Percentiles rank a stretch among this genome's conserved stretches.
phyloP scores from a whole-genome alignment of 192 early-diverging fungal species.

The Fimicolochytrium jonesii region DNA sequence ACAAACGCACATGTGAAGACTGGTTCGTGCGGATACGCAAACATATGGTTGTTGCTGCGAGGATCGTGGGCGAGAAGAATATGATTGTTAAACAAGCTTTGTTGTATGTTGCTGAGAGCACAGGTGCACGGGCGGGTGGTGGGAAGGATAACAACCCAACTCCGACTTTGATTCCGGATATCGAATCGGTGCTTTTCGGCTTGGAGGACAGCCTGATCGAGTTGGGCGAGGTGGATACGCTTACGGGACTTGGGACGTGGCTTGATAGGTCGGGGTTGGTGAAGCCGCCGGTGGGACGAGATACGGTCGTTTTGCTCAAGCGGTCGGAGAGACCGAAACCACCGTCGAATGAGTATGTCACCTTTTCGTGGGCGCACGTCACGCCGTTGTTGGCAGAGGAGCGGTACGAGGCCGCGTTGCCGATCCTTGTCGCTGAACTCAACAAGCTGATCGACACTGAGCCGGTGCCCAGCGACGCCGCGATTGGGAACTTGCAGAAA shows the following conservation, averaged over 20 bases:
- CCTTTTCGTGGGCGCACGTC: background rate
- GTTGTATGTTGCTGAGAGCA: background rate
- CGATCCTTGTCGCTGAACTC: too few relatives aligned
- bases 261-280: slow-evolving; percentile 13
- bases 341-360: background rate
- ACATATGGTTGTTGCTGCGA: slow-evolving; percentile 41
- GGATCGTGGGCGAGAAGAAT: background rate
- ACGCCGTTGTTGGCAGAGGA: slow-evolving; percentile 1
- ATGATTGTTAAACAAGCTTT: background rate
- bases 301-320: too few relatives aligned
- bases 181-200: too few relatives aligned
- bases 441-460: too few relatives aligned
- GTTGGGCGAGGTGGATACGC: slow-evolving; percentile 27
- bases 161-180: too few relatives aligned
- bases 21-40: slow-evolving; percentile 67
- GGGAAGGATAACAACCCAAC: too few relatives aligned
- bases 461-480: too few relatives aligned
- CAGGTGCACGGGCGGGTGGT: too few relatives aligned
- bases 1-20: slow-evolving; percentile 69
- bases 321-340: too few relatives aligned
- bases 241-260: slow-evolving; percentile 24
- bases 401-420: background rate
- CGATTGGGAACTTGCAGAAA: background rate
- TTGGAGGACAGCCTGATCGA: slow-evolving; percentile 9
- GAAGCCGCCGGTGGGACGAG: too few relatives aligned